A percentile compares a stretch with the other conserved stretches of the same genome.
Evolutionary conservation across 495 filamentous ascomycete genomes (phyloP).

Genomic region (Chlorociboria aeruginascens): DNA sequence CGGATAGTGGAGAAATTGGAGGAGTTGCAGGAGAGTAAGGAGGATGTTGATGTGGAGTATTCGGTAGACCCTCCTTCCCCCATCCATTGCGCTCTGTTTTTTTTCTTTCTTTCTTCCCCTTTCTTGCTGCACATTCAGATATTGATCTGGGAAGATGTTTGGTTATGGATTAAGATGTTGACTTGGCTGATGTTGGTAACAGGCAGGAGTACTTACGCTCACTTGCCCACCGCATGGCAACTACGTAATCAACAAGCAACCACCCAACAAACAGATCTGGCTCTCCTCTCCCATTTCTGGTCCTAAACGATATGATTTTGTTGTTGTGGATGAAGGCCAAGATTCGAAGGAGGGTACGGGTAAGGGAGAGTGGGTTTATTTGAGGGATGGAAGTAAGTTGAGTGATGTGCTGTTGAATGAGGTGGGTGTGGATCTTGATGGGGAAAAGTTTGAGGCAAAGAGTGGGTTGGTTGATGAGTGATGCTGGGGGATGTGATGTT

Average conservation of each 20-base stretch:
- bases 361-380: constrained; percentile 68
- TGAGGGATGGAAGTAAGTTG: constrained; percentile 67
- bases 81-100: not conserved
- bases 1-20: constrained; percentile 53
- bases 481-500: not conserved
- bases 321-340: constrained; percentile 54
- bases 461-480: not conserved
- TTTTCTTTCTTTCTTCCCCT: not conserved
- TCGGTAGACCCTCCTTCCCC: constrained; percentile 27
- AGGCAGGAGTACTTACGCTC: constrained; percentile 81
- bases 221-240: constrained; percentile 50
- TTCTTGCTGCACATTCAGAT: not conserved
- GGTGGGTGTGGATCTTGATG: constrained; percentile 39
- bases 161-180: too few relatives aligned
- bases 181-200: not conserved
- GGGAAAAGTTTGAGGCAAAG: not conserved
- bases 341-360: constrained; percentile 64
- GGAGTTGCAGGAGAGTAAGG: constrained; percentile 45
- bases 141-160: too few relatives aligned
- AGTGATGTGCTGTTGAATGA: constrained; percentile 58
- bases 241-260: constrained; percentile 95
- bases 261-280: constrained; percentile 96
- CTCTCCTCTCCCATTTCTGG: constrained; percentile 84
- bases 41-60: constrained; percentile 56
- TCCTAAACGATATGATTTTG: constrained; percentile 87